phyloP scores from a whole-genome alignment of 2,329 filamentous ascomycete species.

The Nigrograna mackinnonii region DNA sequence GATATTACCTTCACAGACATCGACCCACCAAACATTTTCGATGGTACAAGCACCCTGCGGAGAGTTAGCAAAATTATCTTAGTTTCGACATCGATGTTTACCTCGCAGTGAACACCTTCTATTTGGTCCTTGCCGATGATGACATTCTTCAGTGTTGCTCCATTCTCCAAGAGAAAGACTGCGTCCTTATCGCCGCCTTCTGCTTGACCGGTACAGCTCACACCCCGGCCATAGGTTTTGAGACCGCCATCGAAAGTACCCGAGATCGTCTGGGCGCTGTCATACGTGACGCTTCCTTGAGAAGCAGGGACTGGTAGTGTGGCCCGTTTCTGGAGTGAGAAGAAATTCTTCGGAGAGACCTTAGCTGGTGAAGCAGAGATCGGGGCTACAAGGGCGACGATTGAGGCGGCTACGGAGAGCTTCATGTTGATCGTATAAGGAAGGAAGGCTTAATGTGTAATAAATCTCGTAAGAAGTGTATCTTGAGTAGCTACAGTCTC shows the following conservation, averaged over 20 bases:
- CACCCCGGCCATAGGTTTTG: conserved; percentile 38
- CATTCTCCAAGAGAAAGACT: conserved; percentile 57
- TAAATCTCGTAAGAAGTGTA: too few relatives aligned
- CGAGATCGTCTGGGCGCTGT: conserved; percentile 21
- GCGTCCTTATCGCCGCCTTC: conserved; percentile 52
- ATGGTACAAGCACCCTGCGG: conserved; percentile 53
- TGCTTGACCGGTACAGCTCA: conserved; percentile 44
- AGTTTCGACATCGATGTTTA: too few relatives aligned
- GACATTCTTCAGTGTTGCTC: conserved; percentile 57
- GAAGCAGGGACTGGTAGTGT: conserved; percentile 32
- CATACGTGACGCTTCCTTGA: conserved; percentile 34
- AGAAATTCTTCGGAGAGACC: conserved; percentile 23
- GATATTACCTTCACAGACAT: conserved; percentile 36
- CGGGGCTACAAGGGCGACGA: conserved; percentile 29
- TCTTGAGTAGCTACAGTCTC: too few relatives aligned
- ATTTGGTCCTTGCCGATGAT: conserved; percentile 58
- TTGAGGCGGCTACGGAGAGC: conserved; percentile 30
- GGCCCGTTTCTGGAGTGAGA: conserved; percentile 32
- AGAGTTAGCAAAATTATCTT: too few relatives aligned
- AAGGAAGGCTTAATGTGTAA: too few relatives aligned
- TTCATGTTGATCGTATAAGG: conserved; percentile 41
- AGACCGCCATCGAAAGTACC: conserved; percentile 37
- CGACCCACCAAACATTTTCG: conserved; percentile 47
- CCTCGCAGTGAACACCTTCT: conserved; percentile 56
- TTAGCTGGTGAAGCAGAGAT: conserved; percentile 31